Evolutionary conservation across 2,329 filamentous ascomycete genomes (phyloP), one percentile per base, ranked within the genome.

Genomic region (Alternaria tenuissima): DNA sequence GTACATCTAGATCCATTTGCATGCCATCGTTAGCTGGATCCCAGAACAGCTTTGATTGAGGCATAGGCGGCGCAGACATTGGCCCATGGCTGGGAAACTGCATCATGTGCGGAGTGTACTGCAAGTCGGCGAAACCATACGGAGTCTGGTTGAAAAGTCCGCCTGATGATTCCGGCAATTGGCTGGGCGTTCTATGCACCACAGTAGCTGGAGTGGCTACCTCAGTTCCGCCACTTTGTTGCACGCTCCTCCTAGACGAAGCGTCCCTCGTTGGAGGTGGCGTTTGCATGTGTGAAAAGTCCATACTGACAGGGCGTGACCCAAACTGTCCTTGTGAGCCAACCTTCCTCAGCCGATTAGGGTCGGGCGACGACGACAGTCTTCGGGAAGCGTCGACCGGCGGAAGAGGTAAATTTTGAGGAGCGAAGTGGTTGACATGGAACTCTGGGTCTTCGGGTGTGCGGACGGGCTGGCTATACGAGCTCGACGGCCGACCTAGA

Each of bases 371-470:
- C 16, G 88, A 89, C 14, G 82, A 82, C 43, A 90, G 76, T 67
- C 84, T 83, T 70, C 82, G 82, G 63, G 87, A 84, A 34, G 85
- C 84, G 67, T 88, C 85, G 71, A 89, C 86, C 32, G 87, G 85
- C 60, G 87, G 86, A 57, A 89, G 77, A 56, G 83, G 81, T 55
- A 86, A 76, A 70, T 80, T 85, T 68, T 83, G 82, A 43, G 84
- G 80, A 43, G 85, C 85, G 68, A 87, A 84, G 73, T 89, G 85
- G 67, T 87, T 88, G 69, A 83, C 85, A 86, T 90, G 87, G 73
- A 88, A 83, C 73, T 76, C 71, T 34, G 78, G 78, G 51, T 81
- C 78, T 59, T 80, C 73, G 18, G 77, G 78, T 7, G 69, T 78
- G 48, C 67, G 74, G 30, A 70, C 64, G 55, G 76, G 74, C 48